Evolutionary conservation across 306 rosid species (phyloP), one percentile per base, ranked within the genome.

Genomic region (Vigna nakashimae): DNA sequence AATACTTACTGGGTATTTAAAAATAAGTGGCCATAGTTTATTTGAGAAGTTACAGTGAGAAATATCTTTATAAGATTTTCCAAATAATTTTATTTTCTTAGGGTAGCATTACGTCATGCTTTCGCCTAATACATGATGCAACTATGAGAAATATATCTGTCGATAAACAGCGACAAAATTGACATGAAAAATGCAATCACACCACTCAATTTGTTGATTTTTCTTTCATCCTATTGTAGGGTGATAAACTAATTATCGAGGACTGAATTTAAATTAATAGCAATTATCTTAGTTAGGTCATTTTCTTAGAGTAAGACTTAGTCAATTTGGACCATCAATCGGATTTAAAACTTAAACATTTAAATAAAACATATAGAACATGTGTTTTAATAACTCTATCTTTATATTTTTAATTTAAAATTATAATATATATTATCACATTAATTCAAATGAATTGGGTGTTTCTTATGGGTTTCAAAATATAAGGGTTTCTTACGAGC

Each of bases 61-160:
- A 65, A 38, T 42, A 42, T 65, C 52, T 65, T 11, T 2, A 3
- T 20, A 40, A 42, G 10, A 42, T 38, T 55, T 20, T 55, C 14
- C 15, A 46, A 24, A 42, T 22, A 22, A 8, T 42, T 14, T 72
- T 60, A 6, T 24, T 45, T 26, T 32, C 40, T 45, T 67, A 17
- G 13, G 32, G 7, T 11, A 62, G 71, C 20, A 79, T 49, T 42
- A 48, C 26, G 11, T 22, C 73, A 79, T 50, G 60, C 78, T 71
- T 36, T 16, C 26, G 58, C 32, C n/a, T 65, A 9, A 38, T 65
- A 42, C 65, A 65, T 15, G 65, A 36, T 50, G 18, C 45, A 51
- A 38, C 43, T 38, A 0, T 5, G 5, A 17, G 15, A 59, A 20
- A 38, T 15, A 38, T 50, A 51, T 34, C 26, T 50, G 30, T 7